These are phyloP conservation scores for Chlorophyllum brunneum DNA, from an alignment of 768 basidiomycete genomes.

Conservation along the genomic window DNA sequence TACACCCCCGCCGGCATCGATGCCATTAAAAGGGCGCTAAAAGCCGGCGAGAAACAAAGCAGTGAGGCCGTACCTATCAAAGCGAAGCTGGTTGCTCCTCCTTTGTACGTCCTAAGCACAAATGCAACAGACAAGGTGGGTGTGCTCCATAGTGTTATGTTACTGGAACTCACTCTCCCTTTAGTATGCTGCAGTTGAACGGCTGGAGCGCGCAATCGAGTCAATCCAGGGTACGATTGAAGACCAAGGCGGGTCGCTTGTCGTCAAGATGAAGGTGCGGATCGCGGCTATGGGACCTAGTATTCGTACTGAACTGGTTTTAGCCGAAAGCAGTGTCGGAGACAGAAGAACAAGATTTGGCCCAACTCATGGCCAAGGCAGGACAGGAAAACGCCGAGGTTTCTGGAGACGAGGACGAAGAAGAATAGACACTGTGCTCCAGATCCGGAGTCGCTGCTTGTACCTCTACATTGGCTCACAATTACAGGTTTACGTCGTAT, in stretches of 20 bases:
- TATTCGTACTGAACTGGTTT: too few relatives aligned
- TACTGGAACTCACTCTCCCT: background rate
- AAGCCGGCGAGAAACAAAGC: conserved; percentile 84
- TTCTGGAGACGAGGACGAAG: conserved; percentile 90
- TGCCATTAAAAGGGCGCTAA: conserved; percentile 89
- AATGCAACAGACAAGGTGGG: conserved; percentile 94
- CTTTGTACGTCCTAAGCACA: conserved; percentile 91
- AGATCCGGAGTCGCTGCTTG: background rate
- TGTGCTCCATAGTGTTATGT: conserved; percentile 1
- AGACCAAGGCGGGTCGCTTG: conserved; percentile 76
- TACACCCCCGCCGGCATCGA: conserved; percentile 95
- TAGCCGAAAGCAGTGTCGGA: conserved; percentile 98
- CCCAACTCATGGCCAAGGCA: conserved; percentile 94
- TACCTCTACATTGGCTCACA: background rate
- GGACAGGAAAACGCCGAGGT: conserved; percentile 94
- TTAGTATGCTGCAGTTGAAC: conserved; percentile 84
- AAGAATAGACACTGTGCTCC: conserved; percentile 31
- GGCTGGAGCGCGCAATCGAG: conserved; percentile 91
- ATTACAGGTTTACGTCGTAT: background rate
- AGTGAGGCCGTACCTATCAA: conserved; percentile 93
- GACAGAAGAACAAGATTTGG: conserved; percentile 95
- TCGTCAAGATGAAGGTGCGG: conserved; percentile 94
- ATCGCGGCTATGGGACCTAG: background rate
- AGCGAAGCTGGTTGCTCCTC: conserved; percentile 94
- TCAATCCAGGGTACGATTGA: conserved; percentile 83